phyloP scores from a whole-genome alignment of 2,329 filamentous ascomycete species.

The Alternaria brassicicola region DNA sequence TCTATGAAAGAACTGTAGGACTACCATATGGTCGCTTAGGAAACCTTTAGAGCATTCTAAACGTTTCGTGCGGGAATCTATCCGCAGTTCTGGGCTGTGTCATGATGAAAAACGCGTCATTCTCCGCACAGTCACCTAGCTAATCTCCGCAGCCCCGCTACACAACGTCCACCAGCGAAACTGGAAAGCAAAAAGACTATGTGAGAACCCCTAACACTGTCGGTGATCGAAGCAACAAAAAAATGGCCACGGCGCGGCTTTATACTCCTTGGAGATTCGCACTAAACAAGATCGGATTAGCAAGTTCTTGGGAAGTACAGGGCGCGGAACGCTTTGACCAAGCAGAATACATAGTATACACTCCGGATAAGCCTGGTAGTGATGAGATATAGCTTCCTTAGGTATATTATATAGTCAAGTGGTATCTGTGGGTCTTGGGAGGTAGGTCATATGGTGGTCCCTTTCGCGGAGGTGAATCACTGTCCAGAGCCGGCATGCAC shows the following conservation, averaged over 20 bases:
- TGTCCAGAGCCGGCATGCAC: background rate
- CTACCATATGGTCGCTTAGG: background rate
- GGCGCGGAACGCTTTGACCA: background rate
- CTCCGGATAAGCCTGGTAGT: background rate
- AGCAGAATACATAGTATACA: background rate
- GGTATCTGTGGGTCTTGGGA: background rate
- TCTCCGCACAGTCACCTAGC: background rate
- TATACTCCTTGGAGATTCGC: background rate
- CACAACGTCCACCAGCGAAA: background rate
- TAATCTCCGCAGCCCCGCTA: background rate
- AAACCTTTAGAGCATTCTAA: background rate
- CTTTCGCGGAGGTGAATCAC: background rate
- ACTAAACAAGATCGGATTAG: background rate
- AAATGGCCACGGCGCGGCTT: background rate
- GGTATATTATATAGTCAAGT: background rate
- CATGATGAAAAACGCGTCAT: background rate
- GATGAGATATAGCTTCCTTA: background rate
- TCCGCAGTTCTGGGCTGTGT: background rate
- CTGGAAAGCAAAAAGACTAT: background rate
- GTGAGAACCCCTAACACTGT: background rate
- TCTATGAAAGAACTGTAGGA: background rate
- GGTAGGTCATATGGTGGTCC: background rate
- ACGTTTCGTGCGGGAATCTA: background rate
- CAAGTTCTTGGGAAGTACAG: background rate
- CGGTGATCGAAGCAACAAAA: slow-evolving; percentile 1